These are phyloP conservation scores for Mariannaea sp. DNA, from an alignment of 2,329 filamentous ascomycete species.

Conservation along the genomic window DNA sequence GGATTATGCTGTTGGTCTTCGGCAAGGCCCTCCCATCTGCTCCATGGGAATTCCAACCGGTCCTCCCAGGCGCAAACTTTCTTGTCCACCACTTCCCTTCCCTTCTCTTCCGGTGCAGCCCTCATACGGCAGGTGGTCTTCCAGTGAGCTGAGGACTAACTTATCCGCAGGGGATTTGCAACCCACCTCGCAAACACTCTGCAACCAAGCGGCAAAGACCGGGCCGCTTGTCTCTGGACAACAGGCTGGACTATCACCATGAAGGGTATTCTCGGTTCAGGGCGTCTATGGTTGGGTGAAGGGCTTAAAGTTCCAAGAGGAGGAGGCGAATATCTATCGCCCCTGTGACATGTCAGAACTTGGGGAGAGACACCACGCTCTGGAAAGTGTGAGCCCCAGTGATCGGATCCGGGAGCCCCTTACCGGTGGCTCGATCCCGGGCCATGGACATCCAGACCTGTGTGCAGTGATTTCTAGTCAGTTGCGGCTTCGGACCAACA, in stretches of 20 bases:
- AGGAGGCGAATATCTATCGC: conserved; percentile 78
- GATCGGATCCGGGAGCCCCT: conserved; percentile 71
- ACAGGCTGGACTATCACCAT: conserved; percentile 26
- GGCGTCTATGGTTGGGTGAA: conserved; percentile 54
- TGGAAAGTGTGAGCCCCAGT: conserved; percentile 73
- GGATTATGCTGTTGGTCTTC: conserved; percentile 80
- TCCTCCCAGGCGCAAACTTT: conserved; percentile 68
- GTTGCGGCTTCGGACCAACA: conserved; percentile 72
- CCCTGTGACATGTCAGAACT: conserved; percentile 78
- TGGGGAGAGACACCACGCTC: conserved; percentile 72
- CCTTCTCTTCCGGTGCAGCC: conserved; percentile 51
- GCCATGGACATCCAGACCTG: conserved; percentile 74
- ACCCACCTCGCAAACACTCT: conserved; percentile 52
- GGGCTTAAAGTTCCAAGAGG: conserved; percentile 63
- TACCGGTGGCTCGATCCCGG: conserved; percentile 76
- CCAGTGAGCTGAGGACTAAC: conserved; percentile 76
- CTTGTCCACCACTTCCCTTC: conserved; percentile 62
- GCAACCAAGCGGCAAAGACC: conserved; percentile 66
- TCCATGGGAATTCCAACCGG: conserved; percentile 68
- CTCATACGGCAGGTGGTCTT: conserved; percentile 82
- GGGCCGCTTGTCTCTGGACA: conserved; percentile 60
- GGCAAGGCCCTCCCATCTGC: conserved; percentile 78
- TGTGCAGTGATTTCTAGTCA: conserved; percentile 70
- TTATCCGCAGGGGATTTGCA: conserved; percentile 55
- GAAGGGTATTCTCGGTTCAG: conserved; percentile 26